phyloP scores from a whole-genome alignment of 768 basidiomycete species.

The Suillus bovinus region DNA sequence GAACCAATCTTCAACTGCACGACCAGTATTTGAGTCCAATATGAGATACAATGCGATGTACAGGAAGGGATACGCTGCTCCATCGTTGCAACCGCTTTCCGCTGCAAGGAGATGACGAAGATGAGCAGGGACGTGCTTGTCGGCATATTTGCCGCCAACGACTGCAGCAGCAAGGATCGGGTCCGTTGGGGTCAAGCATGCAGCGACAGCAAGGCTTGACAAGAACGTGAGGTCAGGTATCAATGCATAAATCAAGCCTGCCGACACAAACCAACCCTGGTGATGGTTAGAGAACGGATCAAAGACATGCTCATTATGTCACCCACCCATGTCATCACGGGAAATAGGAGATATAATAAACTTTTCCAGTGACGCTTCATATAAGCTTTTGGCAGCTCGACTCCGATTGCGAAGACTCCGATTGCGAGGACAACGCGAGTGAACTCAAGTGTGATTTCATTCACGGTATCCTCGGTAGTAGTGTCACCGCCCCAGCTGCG shows the following conservation, averaged over 20 bases:
- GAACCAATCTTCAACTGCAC: slow-evolving; percentile 87
- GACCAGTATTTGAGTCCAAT: slow-evolving; percentile 58
- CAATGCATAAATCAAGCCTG: slow-evolving; percentile 86
- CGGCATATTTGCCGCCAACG: slow-evolving; percentile 94
- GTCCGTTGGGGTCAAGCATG: slow-evolving; percentile 88
- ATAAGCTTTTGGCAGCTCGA: slow-evolving; percentile 96
- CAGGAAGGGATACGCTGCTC: slow-evolving; percentile 94
- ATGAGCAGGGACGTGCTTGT: slow-evolving; percentile 93
- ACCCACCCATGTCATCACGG: slow-evolving; percentile 84
- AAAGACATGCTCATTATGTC: slow-evolving; percentile 8
- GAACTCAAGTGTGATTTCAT: slow-evolving; percentile 84
- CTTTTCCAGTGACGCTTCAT: slow-evolving; percentile 93
- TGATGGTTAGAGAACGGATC: slow-evolving; percentile 9
- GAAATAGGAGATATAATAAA: slow-evolving; percentile 77
- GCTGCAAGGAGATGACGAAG: slow-evolving; percentile 63
- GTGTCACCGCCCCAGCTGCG: slow-evolving; percentile 63
- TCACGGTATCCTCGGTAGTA: slow-evolving; percentile 45
- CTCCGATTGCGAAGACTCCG: slow-evolving; percentile 97
- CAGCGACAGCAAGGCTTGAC: slow-evolving; percentile 85
- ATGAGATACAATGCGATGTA: slow-evolving; percentile 88
- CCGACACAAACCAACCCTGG: slow-evolving; percentile 94
- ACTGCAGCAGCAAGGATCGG: slow-evolving; percentile 46
- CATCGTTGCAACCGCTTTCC: slow-evolving; percentile 95
- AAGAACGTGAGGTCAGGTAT: slow-evolving; percentile 90
- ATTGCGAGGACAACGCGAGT: slow-evolving; percentile 93